Percentiles rank a stretch among this genome's conserved stretches.
phyloP scores from a whole-genome alignment of 2,329 filamentous ascomycete species.

The Fusarium vanettenii region DNA sequence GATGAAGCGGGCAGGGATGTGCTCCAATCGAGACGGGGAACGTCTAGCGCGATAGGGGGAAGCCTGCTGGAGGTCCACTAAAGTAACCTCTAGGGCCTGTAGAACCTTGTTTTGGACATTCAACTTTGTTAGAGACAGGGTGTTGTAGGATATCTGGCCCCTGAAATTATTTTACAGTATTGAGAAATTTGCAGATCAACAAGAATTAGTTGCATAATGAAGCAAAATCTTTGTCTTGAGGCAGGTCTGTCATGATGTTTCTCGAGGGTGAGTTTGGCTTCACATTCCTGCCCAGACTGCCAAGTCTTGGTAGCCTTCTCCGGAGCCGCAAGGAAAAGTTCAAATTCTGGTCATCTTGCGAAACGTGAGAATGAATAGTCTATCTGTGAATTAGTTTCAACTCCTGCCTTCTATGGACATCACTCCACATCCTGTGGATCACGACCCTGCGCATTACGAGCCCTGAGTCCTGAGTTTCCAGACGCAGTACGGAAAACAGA shows the following conservation, averaged over 20 bases:
- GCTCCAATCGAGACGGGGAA: constrained; percentile 2
- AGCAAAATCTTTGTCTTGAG: background rate
- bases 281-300: background rate
- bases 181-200: background rate
- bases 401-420: background rate
- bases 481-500: constrained; percentile 70
- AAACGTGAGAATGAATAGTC: background rate
- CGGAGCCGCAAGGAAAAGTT: background rate
- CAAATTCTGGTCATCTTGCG: background rate
- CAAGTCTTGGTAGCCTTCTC: background rate
- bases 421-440: constrained; percentile 16
- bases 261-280: background rate
- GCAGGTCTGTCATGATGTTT: background rate
- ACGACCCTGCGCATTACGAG: background rate
- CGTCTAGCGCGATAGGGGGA: background rate
- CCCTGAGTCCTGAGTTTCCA: constrained; percentile 22
- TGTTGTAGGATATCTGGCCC: background rate
- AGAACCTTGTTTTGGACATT: background rate
- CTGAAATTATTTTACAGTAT: background rate
- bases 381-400: background rate
- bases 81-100: background rate
- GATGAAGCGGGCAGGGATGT: background rate
- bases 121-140: background rate
- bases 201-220: too few relatives aligned
- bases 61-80: background rate